Base-by-base conservation (phyloP, 2,329 filamentous ascomycete species). In the Knufia fluminis region DNA sequence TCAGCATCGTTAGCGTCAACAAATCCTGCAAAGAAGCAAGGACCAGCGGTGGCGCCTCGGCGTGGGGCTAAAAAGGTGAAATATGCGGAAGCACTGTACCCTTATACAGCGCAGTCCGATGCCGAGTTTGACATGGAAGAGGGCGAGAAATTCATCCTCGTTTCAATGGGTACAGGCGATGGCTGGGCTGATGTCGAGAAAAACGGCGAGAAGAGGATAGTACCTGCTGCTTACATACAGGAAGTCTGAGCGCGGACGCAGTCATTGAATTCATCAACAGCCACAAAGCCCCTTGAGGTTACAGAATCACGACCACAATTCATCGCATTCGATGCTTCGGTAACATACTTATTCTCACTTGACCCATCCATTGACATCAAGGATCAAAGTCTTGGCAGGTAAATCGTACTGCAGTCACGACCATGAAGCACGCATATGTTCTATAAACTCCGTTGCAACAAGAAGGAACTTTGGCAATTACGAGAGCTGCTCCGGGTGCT, bases 131-230 rank as follows among this genome's bases (percentile, higher is more conserved):
- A 77, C 61, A 98, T 98, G 87, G 65, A 66, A 1, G 91, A 94
- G 67, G 92, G 92, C 1, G 92, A 98, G 68, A 78, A 82, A 46
- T 94, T 98, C 61, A 89, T 98, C 33, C 73, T 98, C 26, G 81
- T 96, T 53, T 89, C 83, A 60, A 82, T 86, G 50, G 91, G 97
- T 63, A 78, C 82, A 0, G 92, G 92, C 1, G 92, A 97, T 70
- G 92, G 92, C 0, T 98, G 92, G 92, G 87, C 83, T 23, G 92
- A 97, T 70, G 92, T 98, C 16, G 92, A 97, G 71, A 89, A 87
- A 67, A 89, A 87, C 16, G 90, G 90, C 1, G 73, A 82, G 35
- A 49, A 41, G 50, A 90, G 82, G 63, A 95, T 89, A 65, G 92
- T 98, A 48, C 92, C 92, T 40, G 90, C 90, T 32, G 94, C 88